Conservation (phyloP, 78 protist species). For the Dictyostelium intermedium region DNA sequence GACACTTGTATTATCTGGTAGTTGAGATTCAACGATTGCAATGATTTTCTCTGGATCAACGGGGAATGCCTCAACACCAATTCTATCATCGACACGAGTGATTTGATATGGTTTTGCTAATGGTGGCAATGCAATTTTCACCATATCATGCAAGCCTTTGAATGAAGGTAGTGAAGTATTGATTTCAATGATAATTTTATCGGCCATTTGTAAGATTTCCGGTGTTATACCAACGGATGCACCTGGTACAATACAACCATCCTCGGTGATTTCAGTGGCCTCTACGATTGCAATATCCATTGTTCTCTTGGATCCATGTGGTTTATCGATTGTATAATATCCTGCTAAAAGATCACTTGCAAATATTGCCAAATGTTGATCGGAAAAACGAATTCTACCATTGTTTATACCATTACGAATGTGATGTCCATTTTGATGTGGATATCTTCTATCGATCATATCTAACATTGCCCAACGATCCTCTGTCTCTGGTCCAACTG, state of each 20-base stretch:
- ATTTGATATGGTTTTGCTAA: constrained; percentile 55
- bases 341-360: constrained; percentile 44
- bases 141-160: constrained; percentile 85
- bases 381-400: constrained; percentile 33
- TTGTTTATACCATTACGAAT: constrained; percentile 30
- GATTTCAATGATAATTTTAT: constrained; percentile 84
- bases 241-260: constrained; percentile 84
- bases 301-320: constrained; percentile 1
- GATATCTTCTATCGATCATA: constrained; percentile 58
- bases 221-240: constrained; percentile 82
- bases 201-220: constrained; percentile 75
- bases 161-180: constrained; percentile 86
- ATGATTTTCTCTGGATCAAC: constrained; percentile 64
- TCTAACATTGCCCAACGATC: constrained; percentile 61
- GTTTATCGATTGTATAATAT: constrained; percentile 43
- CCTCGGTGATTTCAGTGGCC: constrained; percentile 85
- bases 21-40: constrained; percentile 57
- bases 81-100: constrained; percentile 65
- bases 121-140: constrained; percentile 25
- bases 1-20: constrained; percentile 30
- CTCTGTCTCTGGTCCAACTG: constrained; percentile 60
- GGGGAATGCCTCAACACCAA: constrained; percentile 20
- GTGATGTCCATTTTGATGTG: constrained; percentile 51
- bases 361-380: constrained; percentile 53
- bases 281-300: constrained; percentile 86